These are phyloP conservation scores for Viridothelium virens DNA, from an alignment of 495 filamentous ascomycete genomes.

Conservation along the genomic window DNA sequence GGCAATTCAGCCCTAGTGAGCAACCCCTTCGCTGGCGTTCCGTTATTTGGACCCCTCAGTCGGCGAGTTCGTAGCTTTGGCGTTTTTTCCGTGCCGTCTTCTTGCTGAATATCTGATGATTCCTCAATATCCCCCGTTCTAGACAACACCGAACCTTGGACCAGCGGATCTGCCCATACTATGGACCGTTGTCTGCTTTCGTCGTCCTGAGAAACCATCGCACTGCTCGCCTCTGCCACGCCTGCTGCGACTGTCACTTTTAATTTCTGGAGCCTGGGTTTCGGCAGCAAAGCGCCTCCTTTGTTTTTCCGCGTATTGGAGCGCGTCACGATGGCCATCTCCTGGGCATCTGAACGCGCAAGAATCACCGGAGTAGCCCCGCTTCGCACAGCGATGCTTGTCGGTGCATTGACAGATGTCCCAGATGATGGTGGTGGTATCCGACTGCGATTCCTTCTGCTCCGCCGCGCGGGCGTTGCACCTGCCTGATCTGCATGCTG, in stretches of 20 bases:
- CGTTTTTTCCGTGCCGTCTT: not conserved
- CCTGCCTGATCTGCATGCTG: not conserved
- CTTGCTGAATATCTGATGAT: not conserved
- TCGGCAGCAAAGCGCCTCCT: conserved; percentile 45
- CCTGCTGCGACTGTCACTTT: not conserved
- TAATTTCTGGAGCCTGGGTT: conserved; percentile 41
- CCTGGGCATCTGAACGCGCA: conserved; percentile 51
- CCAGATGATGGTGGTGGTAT: conserved; percentile 15
- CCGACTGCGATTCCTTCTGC: conserved; percentile 14
- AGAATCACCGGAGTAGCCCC: conserved; percentile 50
- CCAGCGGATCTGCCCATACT: conserved; percentile 5
- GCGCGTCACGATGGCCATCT: conserved; percentile 47
- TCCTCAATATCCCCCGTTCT: not conserved
- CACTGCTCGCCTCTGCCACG: not conserved
- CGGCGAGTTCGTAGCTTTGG: not conserved
- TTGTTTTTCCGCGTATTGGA: conserved; percentile 53
- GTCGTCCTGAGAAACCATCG: not conserved
- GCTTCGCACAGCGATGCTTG: conserved; percentile 51
- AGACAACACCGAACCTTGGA: not conserved
- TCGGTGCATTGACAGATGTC: conserved; percentile 33
- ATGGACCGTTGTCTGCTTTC: not conserved
- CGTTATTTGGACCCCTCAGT: not conserved
- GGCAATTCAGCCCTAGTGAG: not conserved
- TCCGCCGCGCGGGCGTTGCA: conserved; percentile 5
- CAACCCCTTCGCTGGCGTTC: conserved; percentile 8